Conservation (phyloP, 371 early-diverging fungal species). For the Mucor racemosus region DNA sequence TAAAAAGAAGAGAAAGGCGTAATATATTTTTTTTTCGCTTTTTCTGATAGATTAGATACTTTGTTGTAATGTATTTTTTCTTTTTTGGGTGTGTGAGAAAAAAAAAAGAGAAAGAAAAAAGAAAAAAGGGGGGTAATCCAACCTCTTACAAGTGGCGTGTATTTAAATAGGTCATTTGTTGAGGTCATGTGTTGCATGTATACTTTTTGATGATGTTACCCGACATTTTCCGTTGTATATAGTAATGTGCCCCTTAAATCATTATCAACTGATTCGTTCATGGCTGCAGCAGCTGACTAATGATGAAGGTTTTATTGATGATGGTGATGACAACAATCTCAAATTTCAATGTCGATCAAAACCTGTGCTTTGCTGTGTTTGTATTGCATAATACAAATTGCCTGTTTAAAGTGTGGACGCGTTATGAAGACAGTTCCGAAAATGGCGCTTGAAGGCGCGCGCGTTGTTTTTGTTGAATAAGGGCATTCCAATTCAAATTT, state of each 20-base stretch:
- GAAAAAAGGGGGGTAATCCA: background rate
- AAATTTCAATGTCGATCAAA: background rate
- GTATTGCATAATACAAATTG: background rate
- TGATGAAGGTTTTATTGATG: background rate
- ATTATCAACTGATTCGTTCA: background rate
- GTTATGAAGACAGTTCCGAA: background rate
- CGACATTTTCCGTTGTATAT: background rate
- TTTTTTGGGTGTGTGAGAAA: constrained; percentile 1
- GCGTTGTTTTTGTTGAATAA: constrained; percentile 8
- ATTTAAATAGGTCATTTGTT: constrained; percentile 6
- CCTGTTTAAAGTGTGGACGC: background rate
- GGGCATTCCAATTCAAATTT: constrained; percentile 1
- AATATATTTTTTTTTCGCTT: background rate
- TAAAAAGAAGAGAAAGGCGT: constrained; percentile 2
- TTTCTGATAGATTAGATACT: background rate
- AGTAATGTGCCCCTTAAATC: background rate
- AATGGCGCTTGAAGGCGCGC: background rate
- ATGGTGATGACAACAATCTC: background rate
- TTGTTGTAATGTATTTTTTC: background rate
- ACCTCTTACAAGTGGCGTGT: constrained; percentile 8
- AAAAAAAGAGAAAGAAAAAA: background rate
- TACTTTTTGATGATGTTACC: background rate
- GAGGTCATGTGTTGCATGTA: background rate
- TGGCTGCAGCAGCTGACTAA: background rate
- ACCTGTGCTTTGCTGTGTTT: background rate